Conservation (phyloP, 768 basidiomycete genomes). For the Pulveroboletus sp. region DNA sequence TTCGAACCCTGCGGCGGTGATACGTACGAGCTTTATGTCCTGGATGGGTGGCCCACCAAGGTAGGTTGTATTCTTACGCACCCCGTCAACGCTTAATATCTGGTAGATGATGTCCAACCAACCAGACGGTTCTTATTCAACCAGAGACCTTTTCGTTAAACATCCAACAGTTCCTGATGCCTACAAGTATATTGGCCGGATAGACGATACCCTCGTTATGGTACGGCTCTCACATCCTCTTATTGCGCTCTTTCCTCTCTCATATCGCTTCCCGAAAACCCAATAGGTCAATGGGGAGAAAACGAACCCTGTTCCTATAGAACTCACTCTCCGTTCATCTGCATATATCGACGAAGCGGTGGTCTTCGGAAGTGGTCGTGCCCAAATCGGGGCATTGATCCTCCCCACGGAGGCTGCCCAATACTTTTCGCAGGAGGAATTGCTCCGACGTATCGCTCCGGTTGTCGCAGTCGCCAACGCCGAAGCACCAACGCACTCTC, state of each 20-base stretch:
- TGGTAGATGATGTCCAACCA: slow-evolving; percentile 36
- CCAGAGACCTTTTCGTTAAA: slow-evolving; percentile 50
- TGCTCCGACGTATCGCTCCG: slow-evolving; percentile 36
- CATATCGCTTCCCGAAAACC: slow-evolving; percentile 20
- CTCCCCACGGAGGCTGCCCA: slow-evolving; percentile 43
- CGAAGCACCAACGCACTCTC: slow-evolving; percentile 51
- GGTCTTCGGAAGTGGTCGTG: slow-evolving; percentile 48
- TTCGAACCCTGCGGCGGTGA: slow-evolving; percentile 42
- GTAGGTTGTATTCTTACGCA: too few relatives aligned
- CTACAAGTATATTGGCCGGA: slow-evolving; percentile 51
- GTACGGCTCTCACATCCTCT: slow-evolving; percentile 4
- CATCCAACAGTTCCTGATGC: slow-evolving; percentile 41
- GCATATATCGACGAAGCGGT: slow-evolving; percentile 50
- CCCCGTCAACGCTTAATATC: background rate
- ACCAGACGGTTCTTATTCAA: slow-evolving; percentile 53
- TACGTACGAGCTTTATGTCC: slow-evolving; percentile 47
- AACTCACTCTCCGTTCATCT: slow-evolving; percentile 46
- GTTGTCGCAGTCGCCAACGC: slow-evolving; percentile 50
- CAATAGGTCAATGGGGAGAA: slow-evolving; percentile 47
- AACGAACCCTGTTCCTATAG: slow-evolving; percentile 55
- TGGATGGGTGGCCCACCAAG: slow-evolving; percentile 52
- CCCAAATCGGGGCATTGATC: slow-evolving; percentile 50
- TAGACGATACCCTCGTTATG: slow-evolving; percentile 53
- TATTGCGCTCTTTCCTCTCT: background rate
- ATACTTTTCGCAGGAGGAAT: slow-evolving; percentile 25